Evolutionary conservation across 192 early-diverging fungal species (phyloP), one percentile per base, ranked within the genome.

Genomic region (Geosiphon pyriformis): DNA sequence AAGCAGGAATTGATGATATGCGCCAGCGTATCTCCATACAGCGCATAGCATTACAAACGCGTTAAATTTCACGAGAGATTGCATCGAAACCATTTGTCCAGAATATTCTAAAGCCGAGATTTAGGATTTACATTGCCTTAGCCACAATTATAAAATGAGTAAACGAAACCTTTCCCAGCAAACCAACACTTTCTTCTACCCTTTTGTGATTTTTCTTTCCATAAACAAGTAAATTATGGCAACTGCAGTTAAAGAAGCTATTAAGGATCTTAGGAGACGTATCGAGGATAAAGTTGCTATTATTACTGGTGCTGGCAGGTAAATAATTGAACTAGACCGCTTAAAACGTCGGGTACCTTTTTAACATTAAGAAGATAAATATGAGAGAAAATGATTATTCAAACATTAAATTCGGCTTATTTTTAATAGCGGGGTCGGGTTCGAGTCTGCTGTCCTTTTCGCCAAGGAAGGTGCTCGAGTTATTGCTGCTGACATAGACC

Each of bases 251-350:
- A 32, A n/a, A 20, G n/a, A 31, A 17, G 63, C 29, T 35, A 22
- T 65, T 29, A 65, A 65, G 25, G 63, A 65, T 34, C 50, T 65
- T 27, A 65, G 37, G 25, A 51, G 63, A 8, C 76, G 86, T 70
- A 78, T 89, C 46, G 72, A 68, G 46, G 80, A 75, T 33, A 93
- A 92, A 75, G 91, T 93, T 20, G 88, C 88, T 20, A 76, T 93
- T 61, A 83, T 93, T 59, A 93, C 91, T 55, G 91, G 91, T 59
- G 88, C 88, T 58, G 88, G 83, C 66, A 83, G 85, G 89, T 86
- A 79, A 74, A 75, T 69, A 8, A 49, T 32, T 15, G 18, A 6
- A 42, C 37, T 15, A 26, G 20, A 26, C 48, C n/a, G 10, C 23
- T 50, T 35, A 37, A 22, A 55, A 53, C 15, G 11, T 23, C 25